Conservation (phyloP, 768 basidiomycete species). For the Tephrocybe rancida region DNA sequence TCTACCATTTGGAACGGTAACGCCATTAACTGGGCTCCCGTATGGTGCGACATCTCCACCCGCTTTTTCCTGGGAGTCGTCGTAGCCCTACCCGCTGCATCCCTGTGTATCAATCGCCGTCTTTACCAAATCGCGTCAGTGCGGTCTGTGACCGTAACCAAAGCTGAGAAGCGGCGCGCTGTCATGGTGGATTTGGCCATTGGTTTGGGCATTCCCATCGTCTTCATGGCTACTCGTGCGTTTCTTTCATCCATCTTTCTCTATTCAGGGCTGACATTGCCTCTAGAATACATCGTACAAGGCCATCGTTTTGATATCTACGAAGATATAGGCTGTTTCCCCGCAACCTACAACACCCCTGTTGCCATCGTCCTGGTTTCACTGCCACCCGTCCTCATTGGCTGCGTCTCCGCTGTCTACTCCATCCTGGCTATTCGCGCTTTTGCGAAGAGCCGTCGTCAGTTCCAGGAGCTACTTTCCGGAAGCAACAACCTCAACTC, state of each 20-base stretch:
- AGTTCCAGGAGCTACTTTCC: slow-evolving; percentile 40
- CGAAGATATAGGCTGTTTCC: slow-evolving; percentile 50
- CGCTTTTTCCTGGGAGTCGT: slow-evolving; percentile 44
- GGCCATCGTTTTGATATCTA: slow-evolving; percentile 47
- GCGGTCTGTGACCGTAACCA: slow-evolving; percentile 50
- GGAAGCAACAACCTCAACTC: slow-evolving; percentile 38
- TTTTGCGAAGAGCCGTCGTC: slow-evolving; percentile 36
- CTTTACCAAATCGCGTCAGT: slow-evolving; percentile 62
- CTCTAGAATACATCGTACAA: slow-evolving; percentile 47
- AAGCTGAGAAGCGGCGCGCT: slow-evolving; percentile 47
- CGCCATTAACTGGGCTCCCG: slow-evolving; percentile 52
- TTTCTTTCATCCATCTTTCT: not conserved
- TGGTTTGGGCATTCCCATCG: slow-evolving; percentile 52
- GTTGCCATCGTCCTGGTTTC: slow-evolving; percentile 35
- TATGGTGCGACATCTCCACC: slow-evolving; percentile 68
- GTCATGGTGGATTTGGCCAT: slow-evolving; percentile 54
- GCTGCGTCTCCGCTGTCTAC: slow-evolving; percentile 40
- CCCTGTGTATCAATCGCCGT: slow-evolving; percentile 63
- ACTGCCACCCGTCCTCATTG: slow-evolving; percentile 41
- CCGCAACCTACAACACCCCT: slow-evolving; percentile 37
- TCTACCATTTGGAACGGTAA: slow-evolving; percentile 70
- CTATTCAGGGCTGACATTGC: not conserved
- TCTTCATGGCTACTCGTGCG: slow-evolving; percentile 29
- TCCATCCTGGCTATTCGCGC: slow-evolving; percentile 33
- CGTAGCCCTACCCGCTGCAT: slow-evolving; percentile 54